These are phyloP conservation scores for Phytophthora uliginosa DNA, from an alignment of 352 stramenopile species.

Conservation along the genomic window DNA sequence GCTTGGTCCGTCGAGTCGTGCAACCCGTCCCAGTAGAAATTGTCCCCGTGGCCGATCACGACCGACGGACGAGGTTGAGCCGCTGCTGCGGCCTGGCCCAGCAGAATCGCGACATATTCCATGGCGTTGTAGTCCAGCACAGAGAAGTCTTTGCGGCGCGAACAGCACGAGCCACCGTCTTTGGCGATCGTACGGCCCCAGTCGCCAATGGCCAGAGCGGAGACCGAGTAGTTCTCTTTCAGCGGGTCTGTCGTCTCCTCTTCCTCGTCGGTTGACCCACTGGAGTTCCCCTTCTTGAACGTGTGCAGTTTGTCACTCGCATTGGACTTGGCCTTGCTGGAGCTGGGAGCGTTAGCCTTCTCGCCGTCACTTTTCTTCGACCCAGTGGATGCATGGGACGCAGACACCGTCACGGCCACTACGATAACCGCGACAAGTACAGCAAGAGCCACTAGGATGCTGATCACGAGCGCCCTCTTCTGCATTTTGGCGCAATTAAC, in stretches of 20 bases:
- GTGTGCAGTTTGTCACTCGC: constrained; percentile 20
- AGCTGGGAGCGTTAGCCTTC: not conserved
- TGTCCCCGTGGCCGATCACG: constrained; percentile 78
- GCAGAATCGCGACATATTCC: constrained; percentile 68
- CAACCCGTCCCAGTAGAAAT: constrained; percentile 87
- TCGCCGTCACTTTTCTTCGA: constrained; percentile 19
- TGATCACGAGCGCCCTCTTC: constrained; percentile 45
- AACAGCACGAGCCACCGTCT: constrained; percentile 74
- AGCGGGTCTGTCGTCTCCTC: constrained; percentile 47
- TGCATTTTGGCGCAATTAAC: constrained; percentile 42
- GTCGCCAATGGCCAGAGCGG: constrained; percentile 78
- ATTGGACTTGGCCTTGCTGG: not conserved
- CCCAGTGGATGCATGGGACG: constrained; percentile 30
- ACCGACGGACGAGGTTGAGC: constrained; percentile 42
- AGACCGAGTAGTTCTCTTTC: constrained; percentile 53
- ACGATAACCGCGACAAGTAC: constrained; percentile 53
- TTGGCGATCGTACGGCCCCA: constrained; percentile 76
- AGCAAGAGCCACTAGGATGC: constrained; percentile 45
- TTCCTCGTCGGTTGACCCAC: constrained; percentile 31
- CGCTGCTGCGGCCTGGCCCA: constrained; percentile 55
- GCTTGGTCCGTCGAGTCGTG: constrained; percentile 60
- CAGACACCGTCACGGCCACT: constrained; percentile 53
- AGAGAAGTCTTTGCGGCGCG: constrained; percentile 60
- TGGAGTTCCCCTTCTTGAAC: constrained; percentile 36
- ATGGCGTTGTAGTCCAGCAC: constrained; percentile 80